A percentile compares a stretch with the other conserved stretches of the same genome.
Evolutionary conservation across 805 yeast species (phyloP).

Genomic region (Cyberlindnera euphorbiae): DNA sequence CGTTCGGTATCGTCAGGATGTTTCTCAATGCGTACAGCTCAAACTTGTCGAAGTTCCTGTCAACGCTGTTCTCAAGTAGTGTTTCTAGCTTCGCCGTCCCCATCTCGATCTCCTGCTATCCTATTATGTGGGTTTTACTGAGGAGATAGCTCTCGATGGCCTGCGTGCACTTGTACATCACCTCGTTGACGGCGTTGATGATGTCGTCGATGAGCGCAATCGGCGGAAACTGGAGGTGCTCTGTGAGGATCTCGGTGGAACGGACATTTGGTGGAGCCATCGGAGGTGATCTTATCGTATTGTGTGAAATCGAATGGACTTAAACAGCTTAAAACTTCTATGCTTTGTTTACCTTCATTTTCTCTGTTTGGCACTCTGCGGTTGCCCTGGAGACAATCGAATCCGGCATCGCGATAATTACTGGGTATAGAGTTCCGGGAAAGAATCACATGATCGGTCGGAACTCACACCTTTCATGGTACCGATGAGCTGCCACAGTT

Average conservation of each 20-base stretch:
- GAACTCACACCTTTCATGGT: too few relatives aligned
- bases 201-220: constrained; percentile 80
- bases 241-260: constrained; percentile 59
- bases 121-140: constrained; percentile 20
- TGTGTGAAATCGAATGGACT: background rate
- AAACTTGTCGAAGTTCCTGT: constrained; percentile 77
- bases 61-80: constrained; percentile 67
- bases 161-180: constrained; percentile 74
- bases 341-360: too few relatives aligned
- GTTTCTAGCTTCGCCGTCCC: constrained; percentile 83
- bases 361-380: too few relatives aligned
- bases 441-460: too few relatives aligned
- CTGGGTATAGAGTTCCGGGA: too few relatives aligned
- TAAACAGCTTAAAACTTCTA: too few relatives aligned
- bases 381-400: too few relatives aligned
- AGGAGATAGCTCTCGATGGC: constrained; percentile 67
- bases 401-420: too few relatives aligned
- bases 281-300: too few relatives aligned
- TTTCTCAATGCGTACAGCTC: constrained; percentile 80
- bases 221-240: constrained; percentile 84
- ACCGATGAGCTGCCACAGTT: too few relatives aligned
- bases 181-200: constrained; percentile 80
- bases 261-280: constrained; percentile 18
- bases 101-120: constrained; percentile 52
- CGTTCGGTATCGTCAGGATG: constrained; percentile 61